Conservation (phyloP, 495 filamentous ascomycete genomes). For the Articulospora tetracladia region DNA sequence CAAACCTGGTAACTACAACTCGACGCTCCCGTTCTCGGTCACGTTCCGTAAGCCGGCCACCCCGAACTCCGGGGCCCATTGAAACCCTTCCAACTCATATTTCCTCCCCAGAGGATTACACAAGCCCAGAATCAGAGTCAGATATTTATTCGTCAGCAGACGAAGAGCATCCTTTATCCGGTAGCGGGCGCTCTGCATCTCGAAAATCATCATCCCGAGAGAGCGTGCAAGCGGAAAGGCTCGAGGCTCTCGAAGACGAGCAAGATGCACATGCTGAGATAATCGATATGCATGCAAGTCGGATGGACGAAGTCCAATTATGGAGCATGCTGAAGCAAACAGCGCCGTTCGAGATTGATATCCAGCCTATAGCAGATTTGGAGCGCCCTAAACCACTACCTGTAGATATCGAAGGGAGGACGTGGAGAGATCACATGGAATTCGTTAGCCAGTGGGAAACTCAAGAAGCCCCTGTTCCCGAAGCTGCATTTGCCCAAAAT, state of each 20-base stretch:
- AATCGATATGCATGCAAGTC: constrained; percentile 46
- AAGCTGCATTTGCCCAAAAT: constrained; percentile 29
- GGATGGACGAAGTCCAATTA: constrained; percentile 51
- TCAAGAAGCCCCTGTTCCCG: constrained; percentile 31
- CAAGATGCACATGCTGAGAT: constrained; percentile 51
- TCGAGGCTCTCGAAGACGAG: constrained; percentile 24
- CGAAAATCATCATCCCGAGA: background rate
- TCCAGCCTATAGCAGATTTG: constrained; percentile 9
- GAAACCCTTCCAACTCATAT: background rate
- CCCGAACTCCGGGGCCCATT: background rate
- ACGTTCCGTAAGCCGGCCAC: background rate
- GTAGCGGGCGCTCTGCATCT: background rate
- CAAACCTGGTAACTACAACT: background rate
- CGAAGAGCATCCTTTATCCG: background rate
- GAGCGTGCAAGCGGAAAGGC: background rate
- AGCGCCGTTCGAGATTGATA: constrained; percentile 21
- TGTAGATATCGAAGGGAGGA: constrained; percentile 29
- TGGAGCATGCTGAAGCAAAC: constrained; percentile 43
- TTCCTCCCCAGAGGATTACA: background rate
- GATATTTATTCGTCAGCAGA: background rate
- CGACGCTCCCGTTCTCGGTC: constrained; percentile 1
- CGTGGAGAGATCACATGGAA: constrained; percentile 44
- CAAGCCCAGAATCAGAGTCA: background rate
- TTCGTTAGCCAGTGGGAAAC: constrained; percentile 50
- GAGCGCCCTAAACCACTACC: constrained; percentile 27